Conservation (phyloP, 169 alveolate species). For the Babesia divergens region DNA sequence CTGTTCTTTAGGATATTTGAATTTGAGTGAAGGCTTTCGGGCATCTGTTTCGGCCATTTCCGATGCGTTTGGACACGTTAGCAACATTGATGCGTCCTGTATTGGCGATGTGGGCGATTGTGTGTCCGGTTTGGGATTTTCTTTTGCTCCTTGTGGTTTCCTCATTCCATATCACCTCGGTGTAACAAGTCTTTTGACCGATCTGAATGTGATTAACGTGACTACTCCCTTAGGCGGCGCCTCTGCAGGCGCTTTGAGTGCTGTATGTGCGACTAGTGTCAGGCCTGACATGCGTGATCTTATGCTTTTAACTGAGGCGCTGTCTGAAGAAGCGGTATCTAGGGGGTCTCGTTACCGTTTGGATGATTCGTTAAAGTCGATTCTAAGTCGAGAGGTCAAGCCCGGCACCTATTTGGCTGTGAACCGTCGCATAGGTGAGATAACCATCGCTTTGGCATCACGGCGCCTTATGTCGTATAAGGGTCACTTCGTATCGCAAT, state of each 20-base stretch:
- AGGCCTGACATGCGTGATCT: conserved; percentile 39
- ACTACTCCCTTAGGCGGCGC: conserved; percentile 72
- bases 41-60: background rate
- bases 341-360: conserved; percentile 55
- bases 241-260: conserved; percentile 71
- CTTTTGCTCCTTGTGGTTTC: conserved; percentile 74
- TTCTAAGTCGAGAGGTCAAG: conserved; percentile 20
- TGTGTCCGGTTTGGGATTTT: conserved; percentile 56
- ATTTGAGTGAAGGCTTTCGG: background rate
- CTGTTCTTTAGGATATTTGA: background rate
- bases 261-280: conserved; percentile 47
- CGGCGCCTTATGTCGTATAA: conserved; percentile 39
- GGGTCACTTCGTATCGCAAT: conserved; percentile 37
- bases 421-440: conserved; percentile 63
- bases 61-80: background rate
- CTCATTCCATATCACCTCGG: conserved; percentile 74
- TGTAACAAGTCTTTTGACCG: conserved; percentile 60
- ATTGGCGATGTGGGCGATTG: background rate
- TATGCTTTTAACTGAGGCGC: conserved; percentile 46
- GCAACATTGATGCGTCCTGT: background rate
- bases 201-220: conserved; percentile 59
- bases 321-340: conserved; percentile 43
- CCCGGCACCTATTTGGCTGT: conserved; percentile 53
- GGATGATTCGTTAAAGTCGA: conserved; percentile 38
- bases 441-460: conserved; percentile 39